Evolutionary conservation across 352 stramenopile genomes (phyloP), one percentile per base, ranked within the genome.

Genomic region (Phytophthora pinifolia): DNA sequence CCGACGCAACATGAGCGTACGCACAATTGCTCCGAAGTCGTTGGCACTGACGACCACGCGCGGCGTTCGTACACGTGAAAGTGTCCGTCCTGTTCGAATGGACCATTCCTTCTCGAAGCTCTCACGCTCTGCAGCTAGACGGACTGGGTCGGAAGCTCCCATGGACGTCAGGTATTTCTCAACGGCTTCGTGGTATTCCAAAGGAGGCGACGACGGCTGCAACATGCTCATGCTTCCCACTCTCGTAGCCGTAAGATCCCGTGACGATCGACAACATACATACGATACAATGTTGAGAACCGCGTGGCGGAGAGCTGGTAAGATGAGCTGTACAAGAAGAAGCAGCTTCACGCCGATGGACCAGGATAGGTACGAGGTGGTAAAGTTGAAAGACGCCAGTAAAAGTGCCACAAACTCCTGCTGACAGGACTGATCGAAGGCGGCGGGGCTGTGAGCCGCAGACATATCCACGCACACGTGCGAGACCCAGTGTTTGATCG

Each of bases 11-110:
- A 87, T 53, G 0, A 90, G 58, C 14, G 69, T 66, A 1, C 80
- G 80, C 7, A 83, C 67, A 37, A 90, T 86, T 17, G 80, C 70
- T 18, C 83, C 63, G 35, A 88, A 88, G 18, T 74, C 65, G 30
- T 34, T 46, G 2, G 55, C 22, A 25, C 44, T 34, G 35, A 72
- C 15, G 31, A 60, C 22, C 3, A 70, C 45, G 4, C 22, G 20
- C 17, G 33, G 27, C 1, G 51, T 58, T 3, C 38, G 30, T 14
- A 62, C 34, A 41, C 63, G 41, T 37, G 59, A 27, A 7, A 67
- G 35, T 35, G n/a, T 31, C 14, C 53, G 47, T 14, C 53, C 39
- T 41, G 59, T 59, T 17, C 53, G 47, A 37, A 15, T 9, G 8
- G 64, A 56, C 64, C 64, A 72, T 54, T 88, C 74, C 35, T 65